phyloP scores from a whole-genome alignment of 1,139 yeast species.

The Groenewaldozyma auringiensis region DNA sequence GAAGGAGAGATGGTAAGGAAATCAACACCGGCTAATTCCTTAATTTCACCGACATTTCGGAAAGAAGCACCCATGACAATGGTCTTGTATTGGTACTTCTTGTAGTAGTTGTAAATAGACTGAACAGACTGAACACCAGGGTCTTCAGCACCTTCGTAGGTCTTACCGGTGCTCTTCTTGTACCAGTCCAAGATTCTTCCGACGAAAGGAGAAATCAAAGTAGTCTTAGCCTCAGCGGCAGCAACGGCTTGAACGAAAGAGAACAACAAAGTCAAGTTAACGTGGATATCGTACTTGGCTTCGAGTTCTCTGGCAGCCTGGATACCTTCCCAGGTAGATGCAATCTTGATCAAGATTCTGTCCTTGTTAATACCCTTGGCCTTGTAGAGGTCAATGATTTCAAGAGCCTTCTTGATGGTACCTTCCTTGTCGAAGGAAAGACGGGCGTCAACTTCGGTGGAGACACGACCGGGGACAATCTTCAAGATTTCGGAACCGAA shows the following conservation, averaged over 20 bases:
- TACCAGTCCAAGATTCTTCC: conserved; percentile 99
- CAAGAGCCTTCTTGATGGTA: conserved; percentile 84
- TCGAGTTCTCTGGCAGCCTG: conserved; percentile 97
- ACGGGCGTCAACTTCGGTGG: conserved; percentile 98
- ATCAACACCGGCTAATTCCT: conserved; percentile 96
- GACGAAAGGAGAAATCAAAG: conserved; percentile 96
- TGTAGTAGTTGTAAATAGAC: conserved; percentile 91
- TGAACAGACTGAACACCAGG: conserved; percentile 96
- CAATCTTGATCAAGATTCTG: conserved; percentile 89
- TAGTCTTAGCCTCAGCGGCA: conserved; percentile 94
- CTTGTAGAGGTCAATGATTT: conserved; percentile 78
- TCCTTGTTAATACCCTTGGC: conserved; percentile 78
- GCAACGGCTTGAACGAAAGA: conserved; percentile 97
- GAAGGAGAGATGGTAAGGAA: conserved; percentile 93
- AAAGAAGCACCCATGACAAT: conserved; percentile 99
- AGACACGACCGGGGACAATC: conserved; percentile 98
- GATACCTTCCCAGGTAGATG: conserved; percentile 99
- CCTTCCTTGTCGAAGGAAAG: conserved; percentile 91
- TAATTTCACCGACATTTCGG: conserved; percentile 96
- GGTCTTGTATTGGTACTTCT: conserved; percentile 92
- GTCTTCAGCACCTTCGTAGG: conserved; percentile 70
- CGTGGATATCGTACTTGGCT: conserved; percentile 82
- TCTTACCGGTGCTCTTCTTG: conserved; percentile 90
- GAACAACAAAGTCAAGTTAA: conserved; percentile 91
- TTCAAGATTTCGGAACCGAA: conserved; percentile 90